Base-by-base conservation (phyloP, 2,329 filamentous ascomycete genomes). In the Fusarium neocosmosporiellum region DNA sequence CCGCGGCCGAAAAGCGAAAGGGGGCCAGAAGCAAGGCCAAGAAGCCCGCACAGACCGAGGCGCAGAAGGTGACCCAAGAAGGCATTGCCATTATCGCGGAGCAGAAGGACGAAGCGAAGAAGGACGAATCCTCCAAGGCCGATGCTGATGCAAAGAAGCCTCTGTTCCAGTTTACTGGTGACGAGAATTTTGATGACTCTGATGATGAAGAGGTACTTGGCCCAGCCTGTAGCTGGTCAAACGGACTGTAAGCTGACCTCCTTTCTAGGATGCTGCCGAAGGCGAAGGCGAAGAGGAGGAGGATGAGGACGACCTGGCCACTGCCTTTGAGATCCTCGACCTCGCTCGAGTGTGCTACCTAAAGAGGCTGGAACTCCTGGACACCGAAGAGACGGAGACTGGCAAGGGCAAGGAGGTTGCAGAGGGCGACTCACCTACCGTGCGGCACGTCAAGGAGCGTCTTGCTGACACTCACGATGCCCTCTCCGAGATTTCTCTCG, bases 401-500 rank as follows among this genome's bases (percentile, higher is more conserved):
- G 80, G 80, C 66, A 85, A 86, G 65, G 84, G 81, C 65, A 86
- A 87, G 67, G 83, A 85, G 66, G 79, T 78, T 37, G 79, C 79
- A 18, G 78, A 83, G 37, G 80, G 80, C 24, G 84, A 86, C 60
- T 82, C 82, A 9, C 82, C 84, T 43, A 76, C 80, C 3, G 73
- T 86, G 48, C 84, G 87, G 72, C 90, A 93, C 69, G 86, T 95
- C 78, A 95, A 95, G 82, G 94, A 97, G 82, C 91, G 94, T 65
- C 88, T 98, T 36, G 94, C 94, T 69, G 96, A 99, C 80, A 97
- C 94, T 10, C 94, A 98, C 81, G 95, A 98, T 80, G 89, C 98
- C 64, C 93, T 98, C 70, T 94, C 95, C 11, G 96, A 99, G 83
- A 98, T 99, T 70, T 97, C 93, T n/a, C 87, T 99, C 31, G 96